A percentile compares a stretch with the other conserved stretches of the same genome.
These are phyloP conservation scores for Aphelidium insulamus DNA, from an alignment of 371 early-diverging fungal genomes.

Conservation along the genomic window DNA sequence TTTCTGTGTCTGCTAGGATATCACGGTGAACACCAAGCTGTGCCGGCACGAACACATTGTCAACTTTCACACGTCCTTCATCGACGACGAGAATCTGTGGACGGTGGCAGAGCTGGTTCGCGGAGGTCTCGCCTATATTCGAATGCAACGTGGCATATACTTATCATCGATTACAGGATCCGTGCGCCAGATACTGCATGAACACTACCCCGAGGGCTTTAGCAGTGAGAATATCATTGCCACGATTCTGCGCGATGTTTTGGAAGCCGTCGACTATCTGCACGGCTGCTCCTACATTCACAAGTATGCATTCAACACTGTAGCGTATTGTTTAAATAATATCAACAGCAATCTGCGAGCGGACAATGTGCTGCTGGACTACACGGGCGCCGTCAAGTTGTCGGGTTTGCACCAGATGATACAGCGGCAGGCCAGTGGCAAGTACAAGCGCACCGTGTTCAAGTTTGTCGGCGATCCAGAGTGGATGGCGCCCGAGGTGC, in stretches of 20 bases:
- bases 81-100: conserved; percentile 26
- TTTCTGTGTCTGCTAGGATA: not conserved
- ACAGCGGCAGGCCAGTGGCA: conserved; percentile 7
- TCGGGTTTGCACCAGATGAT: conserved; percentile 20
- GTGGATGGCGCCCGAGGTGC: conserved; percentile 30
- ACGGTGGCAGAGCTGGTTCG: conserved; percentile 20
- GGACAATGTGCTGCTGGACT: conserved; percentile 19
- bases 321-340: not conserved
- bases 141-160: not conserved
- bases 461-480: conserved; percentile 21
- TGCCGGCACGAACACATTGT: too few relatives aligned
- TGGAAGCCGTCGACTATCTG: conserved; percentile 19
- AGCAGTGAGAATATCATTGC: conserved; percentile 16
- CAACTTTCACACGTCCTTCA: conserved; percentile 15
- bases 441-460: conserved; percentile 13
- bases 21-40: not conserved
- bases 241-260: conserved; percentile 18
- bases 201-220: conserved; percentile 20
- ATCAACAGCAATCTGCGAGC: conserved; percentile 19
- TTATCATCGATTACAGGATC: conserved; percentile 8
- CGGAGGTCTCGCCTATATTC: conserved; percentile 6
- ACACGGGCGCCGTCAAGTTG: conserved; percentile 17
- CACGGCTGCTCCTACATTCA: conserved; percentile 26
- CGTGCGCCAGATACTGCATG: conserved; percentile 14
- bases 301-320: conserved; percentile 12